A percentile compares a stretch with the other conserved stretches of the same genome.
Evolutionary conservation across 2,329 filamentous ascomycete genomes (phyloP).

Genomic region (Domatiomyces catenatus): DNA sequence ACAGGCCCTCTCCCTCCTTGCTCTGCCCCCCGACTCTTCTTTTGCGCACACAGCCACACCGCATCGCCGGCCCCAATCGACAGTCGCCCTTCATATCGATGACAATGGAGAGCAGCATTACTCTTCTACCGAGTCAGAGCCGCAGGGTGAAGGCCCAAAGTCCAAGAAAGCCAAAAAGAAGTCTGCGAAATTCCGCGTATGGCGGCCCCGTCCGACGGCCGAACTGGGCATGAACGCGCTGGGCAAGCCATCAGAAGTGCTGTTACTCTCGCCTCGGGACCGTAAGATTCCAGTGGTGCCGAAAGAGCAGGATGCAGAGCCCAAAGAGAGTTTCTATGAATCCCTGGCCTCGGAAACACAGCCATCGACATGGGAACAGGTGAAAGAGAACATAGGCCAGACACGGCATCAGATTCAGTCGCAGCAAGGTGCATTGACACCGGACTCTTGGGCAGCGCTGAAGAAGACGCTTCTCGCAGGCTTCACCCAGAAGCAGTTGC

Average conservation of each 20-base stretch:
- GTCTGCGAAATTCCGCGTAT: conserved; percentile 4
- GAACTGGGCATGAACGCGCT: conserved; percentile 22
- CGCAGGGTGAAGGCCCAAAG: neutral
- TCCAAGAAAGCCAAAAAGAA: neutral
- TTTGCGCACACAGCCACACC: neutral
- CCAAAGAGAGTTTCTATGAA: conserved; percentile 1
- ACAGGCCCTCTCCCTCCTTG: neutral
- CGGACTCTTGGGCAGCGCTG: neutral
- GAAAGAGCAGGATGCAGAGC: conserved; percentile 3
- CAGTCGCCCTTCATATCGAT: neutral
- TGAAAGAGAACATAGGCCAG: conserved; percentile 12
- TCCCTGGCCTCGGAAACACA: conserved; percentile 10
- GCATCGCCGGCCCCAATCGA: neutral
- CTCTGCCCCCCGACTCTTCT: neutral
- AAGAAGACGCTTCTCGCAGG: neutral
- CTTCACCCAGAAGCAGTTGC: neutral
- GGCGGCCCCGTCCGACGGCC: conserved; percentile 11
- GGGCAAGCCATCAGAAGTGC: conserved; percentile 25
- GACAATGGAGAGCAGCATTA: neutral
- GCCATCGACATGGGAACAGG: conserved; percentile 5
- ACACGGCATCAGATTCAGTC: conserved; percentile 5
- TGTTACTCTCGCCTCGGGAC: conserved; percentile 20
- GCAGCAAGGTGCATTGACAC: conserved; percentile 5
- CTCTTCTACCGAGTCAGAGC: neutral
- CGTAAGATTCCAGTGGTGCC: conserved; percentile 11